phyloP scores from a whole-genome alignment of 139 green algal genomes.

The Gonium pectorale region DNA sequence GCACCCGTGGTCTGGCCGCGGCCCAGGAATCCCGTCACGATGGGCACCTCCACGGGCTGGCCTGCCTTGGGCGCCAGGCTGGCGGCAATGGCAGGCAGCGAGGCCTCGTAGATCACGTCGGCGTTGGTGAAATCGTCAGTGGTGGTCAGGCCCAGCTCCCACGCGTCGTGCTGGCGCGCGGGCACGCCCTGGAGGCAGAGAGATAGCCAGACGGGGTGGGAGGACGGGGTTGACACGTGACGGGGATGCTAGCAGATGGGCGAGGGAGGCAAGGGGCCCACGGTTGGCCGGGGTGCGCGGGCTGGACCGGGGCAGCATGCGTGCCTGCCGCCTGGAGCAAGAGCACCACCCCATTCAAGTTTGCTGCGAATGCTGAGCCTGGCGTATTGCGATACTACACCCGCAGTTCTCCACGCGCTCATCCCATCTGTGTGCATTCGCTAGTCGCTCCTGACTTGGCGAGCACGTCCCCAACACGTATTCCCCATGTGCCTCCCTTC shows the following conservation, averaged over 20 bases:
- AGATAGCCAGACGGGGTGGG: neutral
- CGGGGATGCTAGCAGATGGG: neutral
- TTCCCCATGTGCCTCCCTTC: too few species aligned
- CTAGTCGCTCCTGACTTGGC: too few species aligned
- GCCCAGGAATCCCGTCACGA: conserved; percentile 97
- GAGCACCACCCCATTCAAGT: too few species aligned
- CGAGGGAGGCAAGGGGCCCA: too few species aligned
- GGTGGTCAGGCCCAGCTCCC: conserved; percentile 88
- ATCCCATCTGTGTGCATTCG: too few species aligned
- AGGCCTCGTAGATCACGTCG: conserved; percentile 65
- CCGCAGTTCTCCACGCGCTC: too few species aligned
- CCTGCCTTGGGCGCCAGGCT: conserved; percentile 34
- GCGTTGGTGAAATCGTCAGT: conserved; percentile 96
- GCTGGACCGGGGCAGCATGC: too few species aligned
- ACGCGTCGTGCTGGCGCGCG: conserved; percentile 90
- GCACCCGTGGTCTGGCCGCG: conserved; percentile 67
- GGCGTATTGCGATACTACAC: too few species aligned
- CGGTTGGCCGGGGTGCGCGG: too few species aligned
- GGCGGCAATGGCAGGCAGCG: conserved; percentile 47
- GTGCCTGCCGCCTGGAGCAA: too few species aligned
- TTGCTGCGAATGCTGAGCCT: too few species aligned
- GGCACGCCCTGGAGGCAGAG: conserved; percentile 62
- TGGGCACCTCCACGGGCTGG: conserved; percentile 68
- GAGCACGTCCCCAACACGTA: too few species aligned
- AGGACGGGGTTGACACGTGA: neutral